Conservation (phyloP, 164 flowering plant species). For the Umbilicus rupestris region DNA sequence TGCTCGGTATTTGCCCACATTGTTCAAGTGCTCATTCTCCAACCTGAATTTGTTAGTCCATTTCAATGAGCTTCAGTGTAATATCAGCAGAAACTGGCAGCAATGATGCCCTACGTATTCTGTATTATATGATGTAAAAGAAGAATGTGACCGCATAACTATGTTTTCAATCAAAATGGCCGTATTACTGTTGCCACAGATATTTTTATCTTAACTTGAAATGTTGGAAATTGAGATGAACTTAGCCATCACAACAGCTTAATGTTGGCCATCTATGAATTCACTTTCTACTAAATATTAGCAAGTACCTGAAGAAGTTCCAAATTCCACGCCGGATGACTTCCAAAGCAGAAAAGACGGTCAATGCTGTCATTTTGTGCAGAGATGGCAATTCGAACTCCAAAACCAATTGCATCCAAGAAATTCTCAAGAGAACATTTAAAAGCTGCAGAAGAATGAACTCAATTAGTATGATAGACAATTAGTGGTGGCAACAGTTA, state of each 20-base stretch:
- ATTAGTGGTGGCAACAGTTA: neutral
- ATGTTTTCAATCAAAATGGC: neutral
- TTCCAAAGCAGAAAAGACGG: conserved; percentile 33
- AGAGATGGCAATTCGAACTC: conserved; percentile 23
- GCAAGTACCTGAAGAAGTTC: conserved; percentile 48
- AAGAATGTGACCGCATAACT: neutral
- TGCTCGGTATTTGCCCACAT: conserved; percentile 63
- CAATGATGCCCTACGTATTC: neutral
- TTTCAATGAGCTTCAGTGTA: neutral
- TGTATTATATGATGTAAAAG: neutral
- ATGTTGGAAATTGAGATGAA: neutral
- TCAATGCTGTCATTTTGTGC: conserved; percentile 21
- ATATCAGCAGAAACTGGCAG: neutral
- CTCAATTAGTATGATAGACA: neutral
- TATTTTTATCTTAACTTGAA: neutral
- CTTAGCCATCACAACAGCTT: neutral
- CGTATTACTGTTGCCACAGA: neutral
- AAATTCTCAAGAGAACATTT: conserved; percentile 34
- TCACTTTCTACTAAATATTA: neutral
- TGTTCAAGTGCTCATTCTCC: conserved; percentile 69
- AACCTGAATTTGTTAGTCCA: conserved; percentile 23
- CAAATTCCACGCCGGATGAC: conserved; percentile 51
- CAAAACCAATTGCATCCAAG: conserved; percentile 45
- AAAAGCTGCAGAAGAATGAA: conserved; percentile 23
- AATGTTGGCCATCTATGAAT: neutral